These are phyloP conservation scores for Lichtheimia hyalospora DNA, from an alignment of 371 early-diverging fungal species.

Conservation along the genomic window DNA sequence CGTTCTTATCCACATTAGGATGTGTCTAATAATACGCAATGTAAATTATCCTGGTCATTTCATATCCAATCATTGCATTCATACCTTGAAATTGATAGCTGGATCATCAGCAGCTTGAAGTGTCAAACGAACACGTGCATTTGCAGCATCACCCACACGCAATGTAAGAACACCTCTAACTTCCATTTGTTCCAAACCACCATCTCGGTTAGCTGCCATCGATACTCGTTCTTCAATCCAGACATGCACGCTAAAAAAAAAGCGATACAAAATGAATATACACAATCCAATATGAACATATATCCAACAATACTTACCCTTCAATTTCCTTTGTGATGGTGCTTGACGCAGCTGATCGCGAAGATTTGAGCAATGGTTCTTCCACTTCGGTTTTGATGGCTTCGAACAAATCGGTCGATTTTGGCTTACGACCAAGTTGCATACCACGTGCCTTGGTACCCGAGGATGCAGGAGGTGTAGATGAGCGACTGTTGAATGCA, in stretches of 20 bases:
- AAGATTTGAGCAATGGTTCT: conserved; percentile 30
- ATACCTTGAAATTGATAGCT: conserved; percentile 78
- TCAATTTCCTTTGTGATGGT: conserved; percentile 21
- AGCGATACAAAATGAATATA: background rate
- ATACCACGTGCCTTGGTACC: conserved; percentile 80
- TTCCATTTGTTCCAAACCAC: conserved; percentile 89
- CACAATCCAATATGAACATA: background rate
- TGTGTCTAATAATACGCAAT: conserved; percentile 68
- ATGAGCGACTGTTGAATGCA: conserved; percentile 22
- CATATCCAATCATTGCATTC: background rate
- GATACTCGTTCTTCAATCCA: conserved; percentile 86
- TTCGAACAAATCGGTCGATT: conserved; percentile 76
- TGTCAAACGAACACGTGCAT: conserved; percentile 58
- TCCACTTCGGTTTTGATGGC: conserved; percentile 82
- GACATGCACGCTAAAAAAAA: conserved; percentile 72
- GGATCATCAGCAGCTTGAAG: conserved; percentile 56
- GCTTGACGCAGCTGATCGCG: conserved; percentile 18
- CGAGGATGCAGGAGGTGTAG: conserved; percentile 31
- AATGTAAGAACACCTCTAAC: conserved; percentile 90
- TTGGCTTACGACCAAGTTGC: conserved; percentile 90
- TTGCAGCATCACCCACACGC: conserved; percentile 66
- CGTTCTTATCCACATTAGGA: conserved; percentile 95
- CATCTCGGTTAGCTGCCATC: conserved; percentile 84
- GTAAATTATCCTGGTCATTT: background rate
- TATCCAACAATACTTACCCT: conserved; percentile 8